Evolutionary conservation across 78 protist genomes (phyloP), one percentile per base, ranked within the genome.

Genomic region (Dictyostelium brefeldianum): DNA sequence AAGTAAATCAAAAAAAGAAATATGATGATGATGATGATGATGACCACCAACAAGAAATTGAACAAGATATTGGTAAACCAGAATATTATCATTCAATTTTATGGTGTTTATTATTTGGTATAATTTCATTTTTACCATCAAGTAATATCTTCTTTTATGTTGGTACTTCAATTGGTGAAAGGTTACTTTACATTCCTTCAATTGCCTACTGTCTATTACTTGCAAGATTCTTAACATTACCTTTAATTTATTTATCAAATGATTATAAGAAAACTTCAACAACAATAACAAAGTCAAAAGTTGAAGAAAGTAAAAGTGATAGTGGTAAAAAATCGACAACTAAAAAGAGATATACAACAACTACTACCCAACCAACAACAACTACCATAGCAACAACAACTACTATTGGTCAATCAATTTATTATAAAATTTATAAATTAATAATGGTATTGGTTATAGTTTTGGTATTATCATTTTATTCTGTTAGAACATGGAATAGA

Each of bases 131-230:
- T 12, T 25, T 80, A 15, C 89, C 89, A 22, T 46, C 71, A 12
- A 46, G 74, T 17, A 92, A 92, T 54, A 50, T 82, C 3, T 36
- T 73, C 14, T 71, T 92, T 29, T 77, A 54, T 73, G 74, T 81
- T 9, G 95, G 73, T 12, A 64, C 79, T 29, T 36, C 78, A 1
- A 62, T 92, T 11, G 57, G 65, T 9, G 95, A 92, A 62, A 50
- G 82, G 6, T 47, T 69, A 12, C 54, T 82, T 9, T 92, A 92
- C 73, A 10, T 80, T 18, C 90, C 95, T 27, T 92, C 95, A 22
- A 64, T 82, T 6, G 83, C 81, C 31, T 92, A 53, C 71, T 92
- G 85, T 17, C 8, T 78, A 22, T 67, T 90, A 48, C 36, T 67
- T 14, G 71, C 89, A 25, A 74, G 84, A 80, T n/a, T 59, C 10